Percentiles rank a stretch among this genome's conserved stretches.
Evolutionary conservation across 768 basidiomycete genomes (phyloP).

Genomic region (Rhodotorula toruloides): DNA sequence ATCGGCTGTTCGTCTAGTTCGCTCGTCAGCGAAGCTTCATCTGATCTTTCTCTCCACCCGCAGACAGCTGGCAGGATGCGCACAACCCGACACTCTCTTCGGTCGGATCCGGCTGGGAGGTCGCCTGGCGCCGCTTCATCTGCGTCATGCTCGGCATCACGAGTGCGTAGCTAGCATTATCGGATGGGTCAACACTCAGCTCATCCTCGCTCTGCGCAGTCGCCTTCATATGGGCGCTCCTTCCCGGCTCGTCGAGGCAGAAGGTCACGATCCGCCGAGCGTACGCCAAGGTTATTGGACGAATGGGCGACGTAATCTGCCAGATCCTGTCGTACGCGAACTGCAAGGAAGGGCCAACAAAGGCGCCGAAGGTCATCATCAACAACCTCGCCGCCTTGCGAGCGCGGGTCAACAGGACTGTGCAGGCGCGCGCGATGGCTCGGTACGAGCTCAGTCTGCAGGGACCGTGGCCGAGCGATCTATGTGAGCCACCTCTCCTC

Average conservation of each 20-base stretch:
- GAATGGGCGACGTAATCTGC: constrained; percentile 26
- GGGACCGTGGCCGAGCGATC: constrained; percentile 33
- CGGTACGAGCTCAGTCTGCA: constrained; percentile 34
- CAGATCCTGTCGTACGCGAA: constrained; percentile 32
- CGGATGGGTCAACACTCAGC: too few relatives aligned
- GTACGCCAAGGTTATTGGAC: constrained; percentile 29
- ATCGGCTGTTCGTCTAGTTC: constrained; percentile 26
- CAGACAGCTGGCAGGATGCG: constrained; percentile 17
- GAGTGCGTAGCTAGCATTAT: constrained; percentile 22
- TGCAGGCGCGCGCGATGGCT: constrained; percentile 22
- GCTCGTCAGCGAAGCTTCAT: not conserved
- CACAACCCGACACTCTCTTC: constrained; percentile 21
- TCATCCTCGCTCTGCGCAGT: not conserved
- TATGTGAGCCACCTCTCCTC: constrained; percentile 4
- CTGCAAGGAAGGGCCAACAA: constrained; percentile 26
- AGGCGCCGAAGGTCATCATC: constrained; percentile 32
- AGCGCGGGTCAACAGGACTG: constrained; percentile 23
- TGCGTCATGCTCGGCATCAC: constrained; percentile 37
- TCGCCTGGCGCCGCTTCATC: constrained; percentile 35
- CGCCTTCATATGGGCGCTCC: not conserved
- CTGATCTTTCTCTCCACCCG: not conserved
- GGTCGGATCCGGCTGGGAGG: constrained; percentile 33
- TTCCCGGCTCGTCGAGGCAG: not conserved
- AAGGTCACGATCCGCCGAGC: constrained; percentile 32
- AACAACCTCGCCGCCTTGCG: constrained; percentile 28